phyloP scores from a whole-genome alignment of 2,329 filamentous ascomycete species.

The Colletotrichum magnum region DNA sequence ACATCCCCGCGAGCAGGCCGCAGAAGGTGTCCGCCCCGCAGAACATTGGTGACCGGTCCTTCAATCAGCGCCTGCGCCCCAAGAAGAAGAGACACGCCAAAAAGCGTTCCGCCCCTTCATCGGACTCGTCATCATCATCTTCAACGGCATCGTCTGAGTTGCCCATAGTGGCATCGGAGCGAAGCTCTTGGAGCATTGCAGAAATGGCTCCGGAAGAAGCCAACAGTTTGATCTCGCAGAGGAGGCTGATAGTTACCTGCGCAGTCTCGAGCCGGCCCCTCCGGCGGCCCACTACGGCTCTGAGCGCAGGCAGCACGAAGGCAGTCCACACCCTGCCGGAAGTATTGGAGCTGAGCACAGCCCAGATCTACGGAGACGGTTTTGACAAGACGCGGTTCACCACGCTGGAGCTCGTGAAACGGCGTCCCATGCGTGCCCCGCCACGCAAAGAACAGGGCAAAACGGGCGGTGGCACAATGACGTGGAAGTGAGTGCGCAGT shows the following conservation, averaged over 20 bases:
- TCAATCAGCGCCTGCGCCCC: not conserved
- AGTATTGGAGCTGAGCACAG: not conserved
- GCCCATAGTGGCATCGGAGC: no score
- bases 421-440: not conserved
- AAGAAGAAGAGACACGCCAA: conserved; percentile 3
- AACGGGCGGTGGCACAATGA: no score
- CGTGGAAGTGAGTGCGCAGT: no score
- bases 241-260: not conserved
- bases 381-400: not conserved
- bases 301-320: not conserved
- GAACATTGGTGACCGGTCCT: not conserved
- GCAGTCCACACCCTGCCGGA: not conserved
- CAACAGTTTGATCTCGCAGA: not conserved
- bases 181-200: no score
- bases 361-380: not conserved
- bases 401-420: conserved; percentile 5
- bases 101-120: not conserved
- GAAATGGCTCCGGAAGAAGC: no score
- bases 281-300: not conserved
- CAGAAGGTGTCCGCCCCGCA: no score
- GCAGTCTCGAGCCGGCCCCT: not conserved
- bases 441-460: no score
- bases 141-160: no score
- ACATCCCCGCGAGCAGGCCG: no score
- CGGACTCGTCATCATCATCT: no score